Conservation (phyloP, 495 filamentous ascomycete genomes). For the Xylaria telfairii region DNA sequence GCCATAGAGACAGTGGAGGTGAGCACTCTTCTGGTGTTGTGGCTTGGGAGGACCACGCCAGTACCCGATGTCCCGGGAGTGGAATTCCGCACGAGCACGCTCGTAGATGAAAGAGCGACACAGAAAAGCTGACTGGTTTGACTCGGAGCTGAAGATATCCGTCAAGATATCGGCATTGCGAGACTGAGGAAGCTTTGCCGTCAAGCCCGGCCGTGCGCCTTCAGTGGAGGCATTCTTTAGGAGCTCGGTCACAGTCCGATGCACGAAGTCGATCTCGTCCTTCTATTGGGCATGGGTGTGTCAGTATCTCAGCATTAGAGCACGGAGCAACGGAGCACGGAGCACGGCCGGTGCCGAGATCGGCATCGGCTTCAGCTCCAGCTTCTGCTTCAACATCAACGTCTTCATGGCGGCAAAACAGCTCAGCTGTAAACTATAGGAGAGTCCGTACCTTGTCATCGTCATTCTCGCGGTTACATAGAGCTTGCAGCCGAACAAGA, state of each 20-base stretch:
- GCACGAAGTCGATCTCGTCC: slow-evolving; percentile 47
- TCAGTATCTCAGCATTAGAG: slow-evolving; percentile 30
- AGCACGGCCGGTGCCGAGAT: not conserved
- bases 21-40: slow-evolving; percentile 63
- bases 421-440: not conserved
- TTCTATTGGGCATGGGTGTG: slow-evolving; percentile 27
- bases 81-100: slow-evolving; percentile 42
- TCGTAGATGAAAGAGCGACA: slow-evolving; percentile 60
- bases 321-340: slow-evolving; percentile 31
- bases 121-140: slow-evolving; percentile 53
- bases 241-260: slow-evolving; percentile 42
- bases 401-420: not conserved
- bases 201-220: slow-evolving; percentile 24
- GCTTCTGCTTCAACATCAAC: not conserved
- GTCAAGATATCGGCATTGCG: slow-evolving; percentile 57
- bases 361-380: not conserved
- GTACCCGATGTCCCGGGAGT: slow-evolving; percentile 5
- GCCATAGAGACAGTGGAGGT: slow-evolving; percentile 67
- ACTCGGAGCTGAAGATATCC: slow-evolving; percentile 44
- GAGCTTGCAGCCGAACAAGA: slow-evolving; percentile 51
- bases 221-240: slow-evolving; percentile 43
- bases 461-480: slow-evolving; percentile 40
- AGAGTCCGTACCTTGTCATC: slow-evolving; percentile 38
- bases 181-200: slow-evolving; percentile 41
- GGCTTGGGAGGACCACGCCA: slow-evolving; percentile 17